Conservation (phyloP, 306 rosid species). For the Cucurbita moschata region DNA sequence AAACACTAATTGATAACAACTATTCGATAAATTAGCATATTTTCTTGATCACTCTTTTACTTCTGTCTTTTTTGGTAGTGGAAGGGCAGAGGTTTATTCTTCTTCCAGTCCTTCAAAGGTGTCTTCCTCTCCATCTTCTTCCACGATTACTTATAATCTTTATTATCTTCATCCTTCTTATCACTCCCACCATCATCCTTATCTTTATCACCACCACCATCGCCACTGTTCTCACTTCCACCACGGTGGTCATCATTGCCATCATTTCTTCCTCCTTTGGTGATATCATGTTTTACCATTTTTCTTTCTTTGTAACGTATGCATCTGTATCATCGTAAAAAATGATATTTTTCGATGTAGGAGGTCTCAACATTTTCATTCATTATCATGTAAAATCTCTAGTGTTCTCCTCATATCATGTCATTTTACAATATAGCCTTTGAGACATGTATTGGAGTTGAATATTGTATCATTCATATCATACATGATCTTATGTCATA, state of each 20-base stretch:
- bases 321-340: too few relatives aligned
- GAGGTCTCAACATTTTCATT: too few relatives aligned
- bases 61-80: constrained; percentile 40
- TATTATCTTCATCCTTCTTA: not conserved
- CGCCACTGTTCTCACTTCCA: not conserved
- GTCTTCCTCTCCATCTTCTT: constrained; percentile 15
- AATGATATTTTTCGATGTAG: too few relatives aligned
- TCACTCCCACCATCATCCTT: not conserved
- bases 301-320: too few relatives aligned
- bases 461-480: too few relatives aligned
- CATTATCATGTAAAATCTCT: too few relatives aligned
- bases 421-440: too few relatives aligned
- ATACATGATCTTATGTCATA: too few relatives aligned
- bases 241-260: not conserved
- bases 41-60: constrained; percentile 1
- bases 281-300: constrained; percentile 2
- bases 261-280: not conserved
- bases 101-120: constrained; percentile 20
- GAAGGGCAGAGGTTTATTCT: constrained; percentile 12
- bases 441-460: too few relatives aligned
- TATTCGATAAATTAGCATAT: not conserved
- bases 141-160: not conserved
- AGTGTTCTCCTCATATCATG: too few relatives aligned
- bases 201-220: not conserved
- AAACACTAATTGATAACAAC: not conserved